Conservation (phyloP, 2,329 filamentous ascomycete genomes). For the Lachnellula cervina region DNA sequence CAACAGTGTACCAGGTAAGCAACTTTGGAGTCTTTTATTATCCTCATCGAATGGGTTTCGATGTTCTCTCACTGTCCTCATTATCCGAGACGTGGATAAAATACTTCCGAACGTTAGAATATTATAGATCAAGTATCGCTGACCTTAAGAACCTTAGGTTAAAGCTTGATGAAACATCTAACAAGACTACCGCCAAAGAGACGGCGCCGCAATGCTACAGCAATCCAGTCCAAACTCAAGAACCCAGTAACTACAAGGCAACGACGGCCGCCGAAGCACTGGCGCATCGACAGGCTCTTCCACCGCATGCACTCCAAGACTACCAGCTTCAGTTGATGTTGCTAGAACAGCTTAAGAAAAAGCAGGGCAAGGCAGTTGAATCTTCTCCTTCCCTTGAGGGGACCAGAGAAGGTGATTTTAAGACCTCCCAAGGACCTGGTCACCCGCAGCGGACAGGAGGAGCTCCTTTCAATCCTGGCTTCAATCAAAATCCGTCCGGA, state of each 20-base stretch:
- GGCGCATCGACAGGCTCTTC: not conserved
- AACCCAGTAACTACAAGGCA: too few species aligned
- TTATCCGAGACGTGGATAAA: too few species aligned
- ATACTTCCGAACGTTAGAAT: too few species aligned
- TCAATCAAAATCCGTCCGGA: too few species aligned
- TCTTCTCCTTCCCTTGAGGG: not conserved
- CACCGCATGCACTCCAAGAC: constrained; percentile 53
- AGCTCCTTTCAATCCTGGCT: not conserved
- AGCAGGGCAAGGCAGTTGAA: not conserved
- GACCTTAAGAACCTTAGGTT: too few species aligned
- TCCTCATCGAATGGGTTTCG: too few species aligned
- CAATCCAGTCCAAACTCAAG: too few species aligned
- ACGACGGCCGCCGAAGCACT: too few species aligned
- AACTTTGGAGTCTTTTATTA: too few species aligned
- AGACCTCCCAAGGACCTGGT: not conserved
- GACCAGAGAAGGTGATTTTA: not conserved
- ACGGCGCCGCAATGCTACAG: not conserved
- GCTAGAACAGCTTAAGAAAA: constrained; percentile 60
- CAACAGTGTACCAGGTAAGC: too few species aligned
- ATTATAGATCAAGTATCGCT: too few species aligned
- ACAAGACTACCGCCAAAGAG: not conserved
- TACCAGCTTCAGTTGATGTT: constrained; percentile 84
- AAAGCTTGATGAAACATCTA: not conserved
- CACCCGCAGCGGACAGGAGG: not conserved
- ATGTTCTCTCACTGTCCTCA: too few species aligned